Percentiles rank a stretch among this genome's conserved stretches.
These are phyloP conservation scores for Circinella umbellata DNA, from an alignment of 371 early-diverging fungal species.

Conservation along the genomic window DNA sequence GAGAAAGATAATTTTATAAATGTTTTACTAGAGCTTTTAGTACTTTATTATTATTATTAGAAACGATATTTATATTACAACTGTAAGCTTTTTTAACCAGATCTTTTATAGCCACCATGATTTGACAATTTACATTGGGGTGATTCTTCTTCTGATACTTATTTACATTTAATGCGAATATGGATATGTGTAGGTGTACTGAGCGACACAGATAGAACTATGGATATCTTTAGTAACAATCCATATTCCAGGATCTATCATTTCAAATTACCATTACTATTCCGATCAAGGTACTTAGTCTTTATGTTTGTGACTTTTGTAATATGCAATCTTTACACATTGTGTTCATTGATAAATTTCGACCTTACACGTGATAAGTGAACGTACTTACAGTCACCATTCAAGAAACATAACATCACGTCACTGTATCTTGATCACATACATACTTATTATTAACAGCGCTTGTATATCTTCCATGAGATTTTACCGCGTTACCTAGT, in stretches of 20 bases:
- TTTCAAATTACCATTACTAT: slow-evolving; percentile 50
- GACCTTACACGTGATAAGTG: slow-evolving; percentile 22
- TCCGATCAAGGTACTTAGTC: slow-evolving; percentile 80
- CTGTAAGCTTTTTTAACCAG: too few relatives aligned
- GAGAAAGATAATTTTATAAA: too few relatives aligned
- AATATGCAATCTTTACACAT: slow-evolving; percentile 79
- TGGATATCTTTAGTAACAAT: slow-evolving; percentile 32
- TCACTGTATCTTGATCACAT: slow-evolving; percentile 82
- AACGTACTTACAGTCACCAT: slow-evolving; percentile 31
- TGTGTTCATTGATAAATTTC: slow-evolving; percentile 47
- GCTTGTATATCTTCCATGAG: slow-evolving; percentile 69
- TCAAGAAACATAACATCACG: slow-evolving; percentile 66
- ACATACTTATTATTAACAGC: slow-evolving; percentile 79
- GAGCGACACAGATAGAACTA: slow-evolving; percentile 78
- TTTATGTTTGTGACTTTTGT: slow-evolving; percentile 66
- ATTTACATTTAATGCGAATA: slow-evolving; percentile 85
- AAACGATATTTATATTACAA: too few relatives aligned
- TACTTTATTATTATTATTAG: too few relatives aligned
- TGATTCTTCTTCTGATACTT: slow-evolving; percentile 52
- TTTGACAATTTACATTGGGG: slow-evolving; percentile 42
- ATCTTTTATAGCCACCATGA: slow-evolving; percentile 56
- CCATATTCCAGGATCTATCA: slow-evolving; percentile 82
- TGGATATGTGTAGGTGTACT: slow-evolving; percentile 68
- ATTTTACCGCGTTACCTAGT: slow-evolving; percentile 63
- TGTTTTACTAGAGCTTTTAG: too few relatives aligned